Evolutionary conservation across 495 filamentous ascomycete species (phyloP), one percentile per base, ranked within the genome.

Genomic region (Apiosordaria backusii): DNA sequence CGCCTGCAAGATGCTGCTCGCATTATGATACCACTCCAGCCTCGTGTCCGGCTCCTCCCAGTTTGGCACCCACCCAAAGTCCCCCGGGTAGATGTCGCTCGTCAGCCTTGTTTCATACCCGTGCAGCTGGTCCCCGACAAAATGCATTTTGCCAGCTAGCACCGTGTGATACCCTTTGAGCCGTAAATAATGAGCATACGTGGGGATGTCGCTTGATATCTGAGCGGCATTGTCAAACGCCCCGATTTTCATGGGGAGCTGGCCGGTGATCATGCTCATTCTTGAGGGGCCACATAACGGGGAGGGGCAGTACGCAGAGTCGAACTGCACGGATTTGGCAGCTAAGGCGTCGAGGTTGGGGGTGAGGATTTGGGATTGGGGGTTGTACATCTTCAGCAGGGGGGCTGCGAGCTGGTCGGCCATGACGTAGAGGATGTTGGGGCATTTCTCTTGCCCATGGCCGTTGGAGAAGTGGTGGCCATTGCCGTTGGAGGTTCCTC

Each of bases 81-180:
- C 92, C 53, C 89, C 92, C 3, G 92, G 92, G 75, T 97, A 97
- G 71, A 97, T 96, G 75, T 97, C 92, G 65, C 86, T 88, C n/a
- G 92, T 97, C 69, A 97, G 81, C 62, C 92, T 84, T 70, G 89
- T 87, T 79, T 97, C 92, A 71, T 92, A 97, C 35, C 92, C 92
- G 76, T 97, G 92, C 61, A 96, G 82, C 78, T 97, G 92, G 71
- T 97, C 92, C 57, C 92, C 92, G 64, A 93, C 90, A 76, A 97
- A 97, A 75, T 97, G 92, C 92, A 97, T 97, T 83, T 97, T 97
- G 62, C 92, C 92, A 0, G 92, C 91, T 67, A 97, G 78, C 4
- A 87, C 88, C n/a, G 92, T 95, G 77, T 96, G 89, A 72, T 97
- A 97, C 55, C 90, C 91, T 71, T 89, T 85, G 18, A 83, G 80